Evolutionary conservation across 2,329 filamentous ascomycete species (phyloP), one percentile per base, ranked within the genome.

Genomic region (Aspergillus floridensis): DNA sequence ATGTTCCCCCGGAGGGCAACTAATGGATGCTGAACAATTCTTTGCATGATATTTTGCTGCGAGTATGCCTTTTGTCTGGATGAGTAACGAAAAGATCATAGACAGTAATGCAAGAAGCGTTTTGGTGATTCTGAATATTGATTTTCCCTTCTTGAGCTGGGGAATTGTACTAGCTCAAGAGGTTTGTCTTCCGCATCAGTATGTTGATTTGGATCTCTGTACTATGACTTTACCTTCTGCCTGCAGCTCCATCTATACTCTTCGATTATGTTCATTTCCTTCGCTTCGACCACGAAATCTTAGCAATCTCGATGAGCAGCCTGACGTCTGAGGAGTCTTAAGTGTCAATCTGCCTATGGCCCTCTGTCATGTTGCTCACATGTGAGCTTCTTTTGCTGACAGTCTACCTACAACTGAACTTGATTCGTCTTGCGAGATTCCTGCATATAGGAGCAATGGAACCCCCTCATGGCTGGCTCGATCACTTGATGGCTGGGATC

Each of bases 1-100:
- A 80, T 67, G 70, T 77, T 56, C 79, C 79, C 41, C 77, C 78
- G 16, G 66, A 77, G 64, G 79, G 71, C 73, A 56, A 49, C 47
- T 44, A 50, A 59, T 50, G 54, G 61, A 60, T 61, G 56, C 58
- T 56, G 55, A 57, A 59, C 62, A 41, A 56, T 47, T 63, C 57
- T 63, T 61, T 47, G 55, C 57, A 53, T 50, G 53, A 63, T 49
- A 51, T 56, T 57, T 56, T 61, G 26, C 52, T 57, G 60, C 59
- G 55, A 62, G 60, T 61, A 58, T 14, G 38, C 38, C 38, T 57
- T 64, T 59, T 62, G 47, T 54, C 59, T 66, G 61, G 63, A 75
- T 62, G 72, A 75, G 68, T 73, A 70, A 75, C 69, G 73, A 76
- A 70, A 74, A 73, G 69, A 68, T 63, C 69, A 68, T 73, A 74